Evolutionary conservation across 495 filamentous ascomycete genomes (phyloP).

Genomic region (Penicillium longicatenatum): DNA sequence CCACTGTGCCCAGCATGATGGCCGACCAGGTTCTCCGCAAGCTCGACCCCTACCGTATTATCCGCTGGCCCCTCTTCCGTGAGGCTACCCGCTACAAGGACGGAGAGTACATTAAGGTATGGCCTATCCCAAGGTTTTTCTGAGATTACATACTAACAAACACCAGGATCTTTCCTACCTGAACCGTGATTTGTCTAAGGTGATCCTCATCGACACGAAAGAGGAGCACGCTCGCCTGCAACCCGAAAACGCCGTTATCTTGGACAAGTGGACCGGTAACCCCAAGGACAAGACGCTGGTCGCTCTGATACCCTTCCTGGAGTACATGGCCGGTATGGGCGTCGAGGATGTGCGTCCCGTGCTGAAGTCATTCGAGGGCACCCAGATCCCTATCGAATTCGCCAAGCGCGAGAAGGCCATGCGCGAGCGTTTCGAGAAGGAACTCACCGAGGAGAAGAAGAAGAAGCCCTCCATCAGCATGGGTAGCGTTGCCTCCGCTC

Average conservation of each 20-base stretch:
- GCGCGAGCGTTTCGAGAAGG: conserved; percentile 75
- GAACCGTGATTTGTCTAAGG: conserved; percentile 92
- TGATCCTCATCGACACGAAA: conserved; percentile 89
- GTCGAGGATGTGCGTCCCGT: conserved; percentile 80
- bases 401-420: conserved; percentile 82
- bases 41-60: conserved; percentile 92
- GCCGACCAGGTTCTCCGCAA: conserved; percentile 89
- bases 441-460: conserved; percentile 68
- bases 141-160: conserved; percentile 7
- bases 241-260: conserved; percentile 89
- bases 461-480: conserved; percentile 60
- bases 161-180: conserved; percentile 87
- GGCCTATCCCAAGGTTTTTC: conserved; percentile 5
- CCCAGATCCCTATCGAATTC: conserved; percentile 84
- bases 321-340: conserved; percentile 94
- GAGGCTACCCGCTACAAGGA: conserved; percentile 95
- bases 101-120: conserved; percentile 94
- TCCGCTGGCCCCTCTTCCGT: conserved; percentile 92
- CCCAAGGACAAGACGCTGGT: conserved; percentile 82
- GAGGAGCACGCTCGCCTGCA: conserved; percentile 77
- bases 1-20: conserved; percentile 75
- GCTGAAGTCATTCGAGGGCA: conserved; percentile 84
- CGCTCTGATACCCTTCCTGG: conserved; percentile 88
- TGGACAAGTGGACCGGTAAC: conserved; percentile 87
- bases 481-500: conserved; percentile 62